A percentile compares a stretch with the other conserved stretches of the same genome.
phyloP scores from a whole-genome alignment of 305 asterid genomes.

The Solanum hybrid region DNA sequence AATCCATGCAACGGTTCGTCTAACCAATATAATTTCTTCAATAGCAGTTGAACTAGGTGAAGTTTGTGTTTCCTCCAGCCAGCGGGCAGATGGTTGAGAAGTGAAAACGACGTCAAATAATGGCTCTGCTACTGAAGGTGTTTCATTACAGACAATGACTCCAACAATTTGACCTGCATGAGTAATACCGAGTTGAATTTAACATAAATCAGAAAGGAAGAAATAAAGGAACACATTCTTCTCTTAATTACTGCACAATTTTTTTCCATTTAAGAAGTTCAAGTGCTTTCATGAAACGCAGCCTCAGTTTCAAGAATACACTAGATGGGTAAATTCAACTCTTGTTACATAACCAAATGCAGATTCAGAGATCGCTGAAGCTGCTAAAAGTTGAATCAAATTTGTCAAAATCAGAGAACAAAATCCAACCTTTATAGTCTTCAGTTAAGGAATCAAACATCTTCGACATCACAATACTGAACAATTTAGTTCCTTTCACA shows the following conservation, averaged over 20 bases:
- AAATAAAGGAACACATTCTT: neutral
- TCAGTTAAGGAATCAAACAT: constrained; percentile 50
- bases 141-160: constrained; percentile 42
- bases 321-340: neutral
- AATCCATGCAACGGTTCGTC: constrained; percentile 77
- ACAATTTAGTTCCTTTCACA: constrained; percentile 49
- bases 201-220: neutral
- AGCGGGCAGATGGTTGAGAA: constrained; percentile 60
- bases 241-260: neutral
- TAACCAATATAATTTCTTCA: constrained; percentile 51
- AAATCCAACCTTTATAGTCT: constrained; percentile 46
- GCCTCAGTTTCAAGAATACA: neutral
- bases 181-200: neutral
- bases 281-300: neutral
- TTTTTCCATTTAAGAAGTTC: neutral
- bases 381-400: neutral
- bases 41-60: constrained; percentile 17
- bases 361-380: neutral
- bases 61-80: constrained; percentile 41
- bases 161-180: constrained; percentile 85
- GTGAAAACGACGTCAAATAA: constrained; percentile 34
- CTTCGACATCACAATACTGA: constrained; percentile 53
- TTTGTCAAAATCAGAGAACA: neutral
- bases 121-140: constrained; percentile 32
- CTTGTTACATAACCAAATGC: neutral